Evolutionary conservation across 306 rosid species (phyloP), one percentile per base, ranked within the genome.

Genomic region (Hippophae tibetana): DNA sequence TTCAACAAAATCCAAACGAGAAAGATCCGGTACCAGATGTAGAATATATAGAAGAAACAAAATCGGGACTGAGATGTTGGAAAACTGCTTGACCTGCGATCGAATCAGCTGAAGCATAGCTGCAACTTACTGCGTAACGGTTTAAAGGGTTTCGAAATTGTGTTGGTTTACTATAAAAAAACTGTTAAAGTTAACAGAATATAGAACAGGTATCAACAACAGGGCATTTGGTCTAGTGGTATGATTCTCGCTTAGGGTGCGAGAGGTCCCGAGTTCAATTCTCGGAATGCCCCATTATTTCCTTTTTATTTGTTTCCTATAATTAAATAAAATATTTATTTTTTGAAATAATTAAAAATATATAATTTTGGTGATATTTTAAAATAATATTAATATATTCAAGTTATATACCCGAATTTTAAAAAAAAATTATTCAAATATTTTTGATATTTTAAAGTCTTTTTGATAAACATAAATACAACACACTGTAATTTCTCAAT

Each of bases 221-320:
- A 31, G 77, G 76, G 77, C 81, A 62, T 67, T 71, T 71, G 77
- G 81, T 76, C 81, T 67, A 76, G 77, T 71, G 81, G 81, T 76
- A 71, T 76, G 76, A 71, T 71, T 76, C 76, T 76, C 80, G 77
- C 80, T 74, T 79, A 69, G 74, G 78, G 79, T 79, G 76, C 74
- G 78, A 75, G 81, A 79, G 76, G 76, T 76, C 79, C 81, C 78
- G 84, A 75, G 81, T 75, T 75, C 81, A 72, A 79, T 79, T 79
- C 84, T 79, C 81, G 76, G 78, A 79, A 75, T 75, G 84, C 81
- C 81, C 80, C 78, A 1, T 1, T 8, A 31, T 2, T 0, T 0
- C 0, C 0, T 6, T 0, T 0, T 13, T 18, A 9, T 11, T 6
- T 0, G 0, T 0, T 14, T 10, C 18, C 18, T 18, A 18, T 18